Evolutionary conservation across 2,329 filamentous ascomycete species (phyloP).

Genomic region (Fusarium xylarioides): DNA sequence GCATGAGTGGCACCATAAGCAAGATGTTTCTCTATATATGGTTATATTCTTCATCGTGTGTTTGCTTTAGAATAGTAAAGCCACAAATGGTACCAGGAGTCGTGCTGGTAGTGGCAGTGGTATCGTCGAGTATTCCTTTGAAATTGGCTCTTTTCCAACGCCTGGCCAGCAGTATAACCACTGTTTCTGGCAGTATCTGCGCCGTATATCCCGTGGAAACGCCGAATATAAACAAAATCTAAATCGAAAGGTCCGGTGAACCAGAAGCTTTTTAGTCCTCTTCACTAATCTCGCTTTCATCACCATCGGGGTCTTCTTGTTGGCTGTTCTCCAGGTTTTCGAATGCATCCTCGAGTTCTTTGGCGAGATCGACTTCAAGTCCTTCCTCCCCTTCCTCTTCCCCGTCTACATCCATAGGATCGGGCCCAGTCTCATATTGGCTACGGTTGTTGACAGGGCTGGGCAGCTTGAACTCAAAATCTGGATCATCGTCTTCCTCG

Average conservation of each 20-base stretch:
- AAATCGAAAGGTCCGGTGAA: neutral
- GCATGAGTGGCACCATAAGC: neutral
- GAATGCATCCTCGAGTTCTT: constrained; percentile 61
- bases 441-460: constrained; percentile 59
- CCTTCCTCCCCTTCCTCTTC: constrained; percentile 43
- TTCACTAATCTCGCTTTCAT: constrained; percentile 73
- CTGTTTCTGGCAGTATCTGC: neutral
- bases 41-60: neutral
- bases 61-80: neutral
- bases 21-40: neutral
- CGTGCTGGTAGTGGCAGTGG: constrained; percentile 11
- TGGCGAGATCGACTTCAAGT: constrained; percentile 55
- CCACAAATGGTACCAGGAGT: neutral
- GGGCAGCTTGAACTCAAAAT: constrained; percentile 61
- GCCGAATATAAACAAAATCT: constrained; percentile 10
- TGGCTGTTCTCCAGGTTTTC: constrained; percentile 64
- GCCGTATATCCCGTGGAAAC: neutral
- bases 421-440: constrained; percentile 37
- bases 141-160: constrained; percentile 16
- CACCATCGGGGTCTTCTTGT: constrained; percentile 60
- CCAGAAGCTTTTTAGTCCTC: constrained; percentile 60
- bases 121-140: constrained; percentile 25
- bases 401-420: constrained; percentile 44
- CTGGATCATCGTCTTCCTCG: constrained; percentile 59
- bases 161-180: constrained; percentile 1